Evolutionary conservation across 2,329 filamentous ascomycete species (phyloP), one percentile per base, ranked within the genome.

Genomic region (Aspergillus amoenus): DNA sequence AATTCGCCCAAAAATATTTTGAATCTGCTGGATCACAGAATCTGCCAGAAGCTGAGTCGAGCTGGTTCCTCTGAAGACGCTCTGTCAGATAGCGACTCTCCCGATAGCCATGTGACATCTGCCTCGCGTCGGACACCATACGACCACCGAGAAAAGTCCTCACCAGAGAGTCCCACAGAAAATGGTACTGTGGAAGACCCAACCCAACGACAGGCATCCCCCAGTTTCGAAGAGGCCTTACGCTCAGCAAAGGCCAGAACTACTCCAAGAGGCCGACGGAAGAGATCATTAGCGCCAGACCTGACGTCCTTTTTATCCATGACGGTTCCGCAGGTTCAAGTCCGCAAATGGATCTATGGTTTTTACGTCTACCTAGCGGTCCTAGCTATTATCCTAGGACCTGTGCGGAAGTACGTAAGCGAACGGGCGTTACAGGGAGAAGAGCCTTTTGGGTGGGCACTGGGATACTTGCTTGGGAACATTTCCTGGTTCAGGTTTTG

Each of bases 391-490:
- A 84, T 95, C 52, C 74, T 96, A 3, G 74, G 86, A 3, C 89
- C 87, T 0, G 82, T 97, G 27, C 84, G 92, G 53, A 79, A 80
- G 2, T 89, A 91, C 64, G 85, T 97, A 49, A 76, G 82, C 40
- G 75, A 77, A 43, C 80, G 83, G 60, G 92, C 91, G 13, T 79
- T 99, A 1, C 69, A 82, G 34, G 86, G 85, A 15, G 78, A 86
- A 51, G 94, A 99, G 66, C 92, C 94, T 0, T 84, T 99, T 44
- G 91, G 93, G 2, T 99, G 94, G 94, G 93, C 91, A 0, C 74
- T 97, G 11, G 88, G 91, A 2, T 99, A 99, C 72, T 78, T 97
- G 3, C 84, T 97, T 60, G 93, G 93, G 12, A 89, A 96, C 65
- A 70, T 93, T 11, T 81, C 84, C 0, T 81, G 80, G 68, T 85